Evolutionary conservation across 352 stramenopile genomes (phyloP), one percentile per base, ranked within the genome.

Genomic region (Globisporangium canariense): DNA sequence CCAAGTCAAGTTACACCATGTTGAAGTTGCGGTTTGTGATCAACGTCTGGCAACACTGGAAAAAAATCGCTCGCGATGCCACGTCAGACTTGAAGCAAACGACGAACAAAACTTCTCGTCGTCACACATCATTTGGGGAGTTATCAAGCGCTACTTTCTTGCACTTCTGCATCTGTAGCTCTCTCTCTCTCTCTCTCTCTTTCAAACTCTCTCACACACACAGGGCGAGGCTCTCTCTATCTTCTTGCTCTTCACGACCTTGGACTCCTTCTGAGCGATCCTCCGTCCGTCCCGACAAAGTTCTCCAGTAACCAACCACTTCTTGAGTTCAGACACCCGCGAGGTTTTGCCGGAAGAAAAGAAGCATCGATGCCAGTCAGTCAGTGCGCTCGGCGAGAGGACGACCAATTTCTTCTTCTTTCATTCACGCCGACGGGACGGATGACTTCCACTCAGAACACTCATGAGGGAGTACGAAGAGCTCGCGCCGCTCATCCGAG

Each of bases 401-500:
- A 57, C 10, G n/a, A 36, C 36, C 36, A 47, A 34, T 36, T 41
- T 8, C 7, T 34, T 53, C 41, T 28, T 41, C 34, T 47, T 47
- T 46, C 20, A 28, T 22, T 34, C 32, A 51, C 25, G 51, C 25
- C 36, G 38, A 53, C 13, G 43, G n/a, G 9, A 38, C 45, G 28
- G 32, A 22, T 55, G 32, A 22, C 57, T 79, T 74, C 80, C 78
- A 91, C 25, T 86, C 70, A 16, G 82, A 64, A 38, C 73, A 84
- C 41, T 90, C 76, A 22, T 76, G 71, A 3, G 84, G 84, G 30
- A 93, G 70, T 22, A 93, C 82, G 68, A 91, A 93, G 18, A 93
- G 57, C 64, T 93, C 82, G 28, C 78, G 81, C 18, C 81, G 79
- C 63, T 91, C 84, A 51, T 90, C 83, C 38, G 79, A 76, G 60